A percentile compares a stretch with the other conserved stretches of the same genome.
These are phyloP conservation scores for Alternaria dauci DNA, from an alignment of 2,329 filamentous ascomycete genomes.

Conservation along the genomic window DNA sequence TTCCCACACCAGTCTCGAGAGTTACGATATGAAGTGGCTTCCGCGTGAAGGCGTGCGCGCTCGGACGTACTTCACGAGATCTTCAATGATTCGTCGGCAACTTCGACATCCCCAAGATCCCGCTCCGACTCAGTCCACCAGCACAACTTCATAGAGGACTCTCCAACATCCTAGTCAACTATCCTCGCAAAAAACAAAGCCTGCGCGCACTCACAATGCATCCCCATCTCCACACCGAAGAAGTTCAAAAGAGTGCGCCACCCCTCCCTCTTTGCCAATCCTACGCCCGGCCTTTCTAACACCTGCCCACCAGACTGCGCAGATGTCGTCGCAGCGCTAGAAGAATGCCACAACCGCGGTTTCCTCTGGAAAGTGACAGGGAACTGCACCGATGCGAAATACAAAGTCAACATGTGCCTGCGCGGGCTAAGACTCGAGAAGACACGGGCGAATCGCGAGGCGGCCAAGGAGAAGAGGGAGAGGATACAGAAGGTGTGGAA, in stretches of 20 bases:
- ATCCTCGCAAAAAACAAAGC: background rate
- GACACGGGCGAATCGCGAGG: conserved; percentile 77
- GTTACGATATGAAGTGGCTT: conserved; percentile 5
- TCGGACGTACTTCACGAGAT: conserved; percentile 39
- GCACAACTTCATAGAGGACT: background rate
- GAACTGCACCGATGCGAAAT: conserved; percentile 88
- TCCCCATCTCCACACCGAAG: conserved; percentile 94
- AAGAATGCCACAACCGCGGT: conserved; percentile 91
- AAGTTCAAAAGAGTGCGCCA: conserved; percentile 76
- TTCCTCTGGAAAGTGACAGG: conserved; percentile 93
- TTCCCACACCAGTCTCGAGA: background rate
- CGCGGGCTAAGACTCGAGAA: conserved; percentile 80
- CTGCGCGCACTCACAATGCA: conserved; percentile 72
- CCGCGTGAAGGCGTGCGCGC: conserved; percentile 25
- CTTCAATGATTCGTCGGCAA: conserved; percentile 27
- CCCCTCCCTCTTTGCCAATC: background rate
- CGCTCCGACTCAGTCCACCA: background rate
- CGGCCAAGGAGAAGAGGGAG: conserved; percentile 72
- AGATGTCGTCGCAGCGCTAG: conserved; percentile 90
- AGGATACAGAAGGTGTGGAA: conserved; percentile 80
- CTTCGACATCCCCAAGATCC: conserved; percentile 14
- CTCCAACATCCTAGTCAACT: background rate
- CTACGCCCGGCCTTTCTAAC: conserved; percentile 7
- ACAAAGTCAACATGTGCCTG: conserved; percentile 84
- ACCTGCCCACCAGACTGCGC: conserved; percentile 75